Conservation (phyloP, 768 basidiomycete species). For the Dentipellis sp. region DNA sequence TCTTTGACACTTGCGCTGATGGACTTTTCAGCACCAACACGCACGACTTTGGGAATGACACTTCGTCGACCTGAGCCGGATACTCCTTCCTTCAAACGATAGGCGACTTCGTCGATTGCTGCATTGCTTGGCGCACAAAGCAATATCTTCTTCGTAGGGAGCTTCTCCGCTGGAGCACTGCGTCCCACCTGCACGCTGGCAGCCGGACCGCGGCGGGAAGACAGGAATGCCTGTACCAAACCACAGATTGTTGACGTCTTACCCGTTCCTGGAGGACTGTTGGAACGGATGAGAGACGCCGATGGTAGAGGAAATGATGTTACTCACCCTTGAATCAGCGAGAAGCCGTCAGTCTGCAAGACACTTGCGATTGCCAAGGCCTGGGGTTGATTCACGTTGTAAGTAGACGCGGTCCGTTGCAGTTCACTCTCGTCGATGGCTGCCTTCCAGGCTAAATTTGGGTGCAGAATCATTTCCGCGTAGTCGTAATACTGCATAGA, state of each 20-base stretch:
- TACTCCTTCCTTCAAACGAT: constrained; percentile 76
- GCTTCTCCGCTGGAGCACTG: constrained; percentile 29
- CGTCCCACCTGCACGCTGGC: constrained; percentile 43
- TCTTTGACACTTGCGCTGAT: constrained; percentile 78
- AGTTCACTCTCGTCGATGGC: constrained; percentile 43
- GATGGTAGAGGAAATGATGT: neutral
- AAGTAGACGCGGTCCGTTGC: constrained; percentile 53
- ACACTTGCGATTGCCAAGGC: constrained; percentile 80
- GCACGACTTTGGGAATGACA: constrained; percentile 71
- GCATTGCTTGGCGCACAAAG: constrained; percentile 98
- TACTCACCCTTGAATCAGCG: constrained; percentile 85
- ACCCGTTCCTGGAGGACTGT: constrained; percentile 93
- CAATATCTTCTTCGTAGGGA: constrained; percentile 63
- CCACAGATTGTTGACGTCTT: constrained; percentile 98
- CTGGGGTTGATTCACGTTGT: constrained; percentile 88
- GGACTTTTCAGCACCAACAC: constrained; percentile 71
- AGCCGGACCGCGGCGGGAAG: constrained; percentile 41
- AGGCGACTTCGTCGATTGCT: constrained; percentile 93
- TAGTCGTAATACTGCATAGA: constrained; percentile 80
- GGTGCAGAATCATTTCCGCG: constrained; percentile 57
- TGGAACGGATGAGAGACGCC: neutral
- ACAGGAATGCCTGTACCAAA: constrained; percentile 76
- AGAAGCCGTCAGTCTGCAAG: constrained; percentile 66
- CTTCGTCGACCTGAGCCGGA: constrained; percentile 44
- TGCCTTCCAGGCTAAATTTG: constrained; percentile 43